Conservation (phyloP, 805 yeast species). For the Ogataea chonburiensis region DNA sequence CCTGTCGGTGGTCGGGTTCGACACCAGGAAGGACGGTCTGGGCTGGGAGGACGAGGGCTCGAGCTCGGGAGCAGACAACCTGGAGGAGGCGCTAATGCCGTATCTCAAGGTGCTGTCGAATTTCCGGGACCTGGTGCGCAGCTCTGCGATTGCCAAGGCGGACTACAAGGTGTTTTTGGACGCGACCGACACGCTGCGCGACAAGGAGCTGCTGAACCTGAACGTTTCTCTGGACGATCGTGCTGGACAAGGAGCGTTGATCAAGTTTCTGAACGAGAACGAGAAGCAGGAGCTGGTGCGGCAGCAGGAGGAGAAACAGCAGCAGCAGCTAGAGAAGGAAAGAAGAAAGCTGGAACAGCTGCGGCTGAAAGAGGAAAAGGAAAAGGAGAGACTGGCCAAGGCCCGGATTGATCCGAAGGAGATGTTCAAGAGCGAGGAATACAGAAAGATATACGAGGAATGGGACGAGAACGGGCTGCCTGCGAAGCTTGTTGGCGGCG, state of each 20-base stretch:
- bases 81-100: slow-evolving; percentile 76
- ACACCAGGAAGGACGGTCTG: slow-evolving; percentile 60
- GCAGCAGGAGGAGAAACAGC: slow-evolving; percentile 60
- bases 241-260: slow-evolving; percentile 71
- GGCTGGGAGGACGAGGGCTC: slow-evolving; percentile 69
- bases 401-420: slow-evolving; percentile 69
- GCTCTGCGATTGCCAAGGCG: slow-evolving; percentile 61
- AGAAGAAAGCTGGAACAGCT: slow-evolving; percentile 55
- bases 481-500: slow-evolving; percentile 69
- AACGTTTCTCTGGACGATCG: slow-evolving; percentile 91
- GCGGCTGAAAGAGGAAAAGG: slow-evolving; percentile 63
- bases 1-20: slow-evolving; percentile 73
- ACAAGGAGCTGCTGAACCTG: slow-evolving; percentile 64
- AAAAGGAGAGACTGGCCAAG: slow-evolving; percentile 59
- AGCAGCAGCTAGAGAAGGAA: slow-evolving; percentile 37
- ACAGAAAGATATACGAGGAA: slow-evolving; percentile 46
- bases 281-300: slow-evolving; percentile 66
- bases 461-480: slow-evolving; percentile 92
- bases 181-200: slow-evolving; percentile 75
- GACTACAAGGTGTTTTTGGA: slow-evolving; percentile 54
- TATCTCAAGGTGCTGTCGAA: slow-evolving; percentile 71
- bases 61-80: slow-evolving; percentile 22
- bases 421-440: slow-evolving; percentile 60
- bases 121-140: slow-evolving; percentile 82
- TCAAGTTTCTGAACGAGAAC: slow-evolving; percentile 70